Evolutionary conservation across 2,329 filamentous ascomycete genomes (phyloP).

Genomic region (Fusarium chuoi): DNA sequence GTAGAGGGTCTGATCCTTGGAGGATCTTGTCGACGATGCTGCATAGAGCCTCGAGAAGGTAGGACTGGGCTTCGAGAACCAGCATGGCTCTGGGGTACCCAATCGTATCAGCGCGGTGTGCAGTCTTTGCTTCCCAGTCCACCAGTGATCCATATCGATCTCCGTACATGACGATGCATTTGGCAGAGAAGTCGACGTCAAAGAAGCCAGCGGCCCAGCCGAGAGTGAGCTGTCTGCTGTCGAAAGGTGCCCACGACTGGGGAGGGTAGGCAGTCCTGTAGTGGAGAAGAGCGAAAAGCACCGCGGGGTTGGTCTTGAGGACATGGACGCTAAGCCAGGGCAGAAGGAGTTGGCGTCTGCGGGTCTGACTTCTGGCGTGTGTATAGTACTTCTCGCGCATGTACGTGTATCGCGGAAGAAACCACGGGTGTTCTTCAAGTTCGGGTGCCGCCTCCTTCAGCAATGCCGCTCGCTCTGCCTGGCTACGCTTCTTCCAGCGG

Average conservation of each 20-base stretch:
- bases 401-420: rapidly evolving
- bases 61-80: rapidly evolving
- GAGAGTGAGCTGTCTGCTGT: rapidly evolving
- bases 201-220: rapidly evolving
- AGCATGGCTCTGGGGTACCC: background rate
- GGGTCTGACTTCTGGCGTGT: no score
- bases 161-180: background rate
- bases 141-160: rapidly evolving
- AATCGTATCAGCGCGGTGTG: rapidly evolving
- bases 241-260: rapidly evolving
- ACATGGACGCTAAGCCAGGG: background rate
- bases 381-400: rapidly evolving
- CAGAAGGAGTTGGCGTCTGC: rapidly evolving
- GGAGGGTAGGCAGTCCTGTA: background rate
- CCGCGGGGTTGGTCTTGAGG: rapidly evolving
- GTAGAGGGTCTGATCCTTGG: rapidly evolving
- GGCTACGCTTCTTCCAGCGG: rapidly evolving
- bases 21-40: background rate
- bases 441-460: rapidly evolving
- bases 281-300: rapidly evolving
- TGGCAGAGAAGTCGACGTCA: background rate
- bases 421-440: rapidly evolving
- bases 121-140: background rate
- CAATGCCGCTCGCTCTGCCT: rapidly evolving
- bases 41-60: background rate